phyloP scores from a whole-genome alignment of 1,284 basidiomycete genomes.

The Irpex sp. region DNA sequence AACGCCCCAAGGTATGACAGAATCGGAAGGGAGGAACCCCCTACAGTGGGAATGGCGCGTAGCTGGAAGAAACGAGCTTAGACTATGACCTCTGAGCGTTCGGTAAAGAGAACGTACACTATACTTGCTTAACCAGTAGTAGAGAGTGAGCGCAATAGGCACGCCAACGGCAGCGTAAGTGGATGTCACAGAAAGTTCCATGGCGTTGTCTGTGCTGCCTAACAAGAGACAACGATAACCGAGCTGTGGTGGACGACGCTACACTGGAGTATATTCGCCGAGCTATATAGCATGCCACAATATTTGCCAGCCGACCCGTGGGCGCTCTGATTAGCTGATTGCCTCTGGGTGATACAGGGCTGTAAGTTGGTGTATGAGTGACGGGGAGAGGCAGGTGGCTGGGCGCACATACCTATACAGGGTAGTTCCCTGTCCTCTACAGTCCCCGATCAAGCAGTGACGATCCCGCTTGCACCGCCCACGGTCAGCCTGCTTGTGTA shows the following conservation, averaged over 20 bases:
- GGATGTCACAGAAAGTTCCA: not conserved
- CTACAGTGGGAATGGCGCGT: conserved; percentile 32
- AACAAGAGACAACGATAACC: not conserved
- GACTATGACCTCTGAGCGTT: not conserved
- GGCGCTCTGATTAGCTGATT: not conserved
- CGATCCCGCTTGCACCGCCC: not conserved
- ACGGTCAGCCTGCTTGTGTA: not conserved
- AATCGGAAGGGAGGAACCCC: conserved; percentile 29
- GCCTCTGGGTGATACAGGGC: not conserved
- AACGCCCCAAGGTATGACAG: conserved; percentile 32
- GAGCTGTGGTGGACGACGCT: not conserved
- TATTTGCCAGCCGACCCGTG: not conserved
- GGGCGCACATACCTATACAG: not conserved
- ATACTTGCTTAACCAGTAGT: not conserved
- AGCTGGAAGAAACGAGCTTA: conserved; percentile 7
- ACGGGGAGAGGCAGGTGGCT: not conserved
- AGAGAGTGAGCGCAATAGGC: not conserved
- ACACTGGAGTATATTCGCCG: not conserved
- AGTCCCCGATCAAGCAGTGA: not conserved
- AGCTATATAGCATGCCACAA: not conserved
- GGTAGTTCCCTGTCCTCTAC: not conserved
- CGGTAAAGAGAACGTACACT: conserved; percentile 1
- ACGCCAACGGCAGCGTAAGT: not conserved
- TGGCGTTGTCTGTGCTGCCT: not conserved
- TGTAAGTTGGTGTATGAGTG: not conserved